phyloP scores from a whole-genome alignment of 2,329 filamentous ascomycete species.

The Samsoniella hepiali region DNA sequence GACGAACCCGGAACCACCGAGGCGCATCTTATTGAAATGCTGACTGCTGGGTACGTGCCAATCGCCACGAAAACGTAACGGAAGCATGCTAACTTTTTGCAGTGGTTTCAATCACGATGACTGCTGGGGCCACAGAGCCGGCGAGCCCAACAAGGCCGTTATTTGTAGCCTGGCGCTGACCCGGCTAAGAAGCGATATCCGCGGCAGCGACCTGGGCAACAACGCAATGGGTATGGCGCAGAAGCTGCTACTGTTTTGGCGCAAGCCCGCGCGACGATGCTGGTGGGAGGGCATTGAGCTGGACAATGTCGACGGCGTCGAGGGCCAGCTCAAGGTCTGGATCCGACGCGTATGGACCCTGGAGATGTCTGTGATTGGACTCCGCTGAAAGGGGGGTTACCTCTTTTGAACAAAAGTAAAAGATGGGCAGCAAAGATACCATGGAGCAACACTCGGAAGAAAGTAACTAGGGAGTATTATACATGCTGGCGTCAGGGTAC shows the following conservation, averaged over 20 bases:
- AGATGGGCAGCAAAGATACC: conserved; percentile 10
- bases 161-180: conserved; percentile 95
- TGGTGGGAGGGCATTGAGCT: conserved; percentile 99
- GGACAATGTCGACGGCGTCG: conserved; percentile 81
- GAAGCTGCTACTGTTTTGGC: conserved; percentile 95
- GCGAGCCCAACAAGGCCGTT: conserved; percentile 96
- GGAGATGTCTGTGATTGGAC: conserved; percentile 93
- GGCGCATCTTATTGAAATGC: conserved; percentile 97
- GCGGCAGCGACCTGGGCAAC: conserved; percentile 69
- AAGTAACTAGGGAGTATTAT: conserved; percentile 6
- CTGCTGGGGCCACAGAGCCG: conserved; percentile 92
- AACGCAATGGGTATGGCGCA: conserved; percentile 96
- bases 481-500: conserved; percentile 17
- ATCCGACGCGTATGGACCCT: conserved; percentile 97
- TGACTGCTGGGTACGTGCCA: conserved; percentile 82
- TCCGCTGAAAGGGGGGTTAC: conserved; percentile 52
- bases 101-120: conserved; percentile 98
- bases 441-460: conserved; percentile 11
- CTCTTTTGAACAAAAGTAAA: not conserved
- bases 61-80: conserved; percentile 7
- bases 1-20: conserved; percentile 96
- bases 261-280: conserved; percentile 91
- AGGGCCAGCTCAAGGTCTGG: conserved; percentile 95
- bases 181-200: conserved; percentile 86
- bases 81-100: conserved; percentile 18